Evolutionary conservation across 768 basidiomycete genomes (phyloP).

Genomic region (Rhodocollybia butyracea): DNA sequence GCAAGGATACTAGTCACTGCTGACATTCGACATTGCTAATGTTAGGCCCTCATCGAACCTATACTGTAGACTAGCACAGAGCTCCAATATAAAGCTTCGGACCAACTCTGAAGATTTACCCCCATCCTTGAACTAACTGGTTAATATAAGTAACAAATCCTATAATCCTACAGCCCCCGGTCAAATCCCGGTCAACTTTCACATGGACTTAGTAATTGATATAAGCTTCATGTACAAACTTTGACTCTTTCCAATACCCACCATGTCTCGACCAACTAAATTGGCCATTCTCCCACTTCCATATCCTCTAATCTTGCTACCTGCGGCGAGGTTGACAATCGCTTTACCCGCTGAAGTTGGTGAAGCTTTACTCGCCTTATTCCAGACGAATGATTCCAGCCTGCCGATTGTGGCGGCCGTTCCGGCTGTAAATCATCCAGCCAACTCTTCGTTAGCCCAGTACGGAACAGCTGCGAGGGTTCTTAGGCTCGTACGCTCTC

Average conservation of each 20-base stretch:
- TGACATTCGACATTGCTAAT: too few relatives aligned
- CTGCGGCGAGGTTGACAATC: conserved; percentile 65
- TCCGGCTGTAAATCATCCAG: conserved; percentile 39
- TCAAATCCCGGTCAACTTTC: too few relatives aligned
- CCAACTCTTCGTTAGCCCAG: conserved; percentile 35
- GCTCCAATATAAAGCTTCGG: too few relatives aligned
- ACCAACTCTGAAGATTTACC: too few relatives aligned
- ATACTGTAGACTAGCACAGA: too few relatives aligned
- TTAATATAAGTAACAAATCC: too few relatives aligned
- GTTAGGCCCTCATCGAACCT: too few relatives aligned
- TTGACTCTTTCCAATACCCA: neutral
- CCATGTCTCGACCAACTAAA: conserved; percentile 28
- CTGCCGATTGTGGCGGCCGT: conserved; percentile 70
- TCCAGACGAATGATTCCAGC: conserved; percentile 66
- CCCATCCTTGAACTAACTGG: too few relatives aligned
- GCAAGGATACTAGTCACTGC: too few relatives aligned
- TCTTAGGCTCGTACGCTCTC: conserved; percentile 62
- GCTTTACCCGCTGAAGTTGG: conserved; percentile 61
- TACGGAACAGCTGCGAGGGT: conserved; percentile 74
- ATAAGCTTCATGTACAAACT: neutral
- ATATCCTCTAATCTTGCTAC: conserved; percentile 72
- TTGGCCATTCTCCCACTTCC: conserved; percentile 70
- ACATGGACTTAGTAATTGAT: neutral
- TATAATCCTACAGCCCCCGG: too few relatives aligned
- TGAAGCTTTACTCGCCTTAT: conserved; percentile 61